phyloP scores from a whole-genome alignment of 208 protist species.

The Crithidia thermophila region DNA sequence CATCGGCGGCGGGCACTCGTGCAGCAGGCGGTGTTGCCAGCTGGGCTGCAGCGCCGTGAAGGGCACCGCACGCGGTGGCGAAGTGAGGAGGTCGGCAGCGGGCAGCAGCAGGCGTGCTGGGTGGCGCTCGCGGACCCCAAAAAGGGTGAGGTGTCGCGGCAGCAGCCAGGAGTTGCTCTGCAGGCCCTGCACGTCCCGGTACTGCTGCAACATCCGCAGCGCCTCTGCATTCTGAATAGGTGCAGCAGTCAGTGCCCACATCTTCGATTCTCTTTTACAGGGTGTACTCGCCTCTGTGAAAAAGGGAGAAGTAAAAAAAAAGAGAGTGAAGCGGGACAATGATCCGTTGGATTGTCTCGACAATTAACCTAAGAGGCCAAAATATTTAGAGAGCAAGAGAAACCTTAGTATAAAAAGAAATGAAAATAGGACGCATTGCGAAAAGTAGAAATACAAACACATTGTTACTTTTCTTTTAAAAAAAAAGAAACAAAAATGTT shows the following conservation, averaged over 20 bases:
- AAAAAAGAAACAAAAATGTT: too few relatives aligned
- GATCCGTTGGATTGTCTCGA: background rate
- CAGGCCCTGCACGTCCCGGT: slow-evolving; percentile 18
- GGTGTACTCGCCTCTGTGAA: background rate
- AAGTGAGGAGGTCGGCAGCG: slow-evolving; percentile 4
- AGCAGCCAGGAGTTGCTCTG: slow-evolving; percentile 53
- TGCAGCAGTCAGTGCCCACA: slow-evolving; percentile 48
- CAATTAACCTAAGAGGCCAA: too few relatives aligned
- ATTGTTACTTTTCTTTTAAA: too few relatives aligned
- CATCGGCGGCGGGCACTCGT: slow-evolving; percentile 20
- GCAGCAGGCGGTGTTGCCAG: slow-evolving; percentile 12
- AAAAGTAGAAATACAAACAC: too few relatives aligned
- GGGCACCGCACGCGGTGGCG: slow-evolving; percentile 31
- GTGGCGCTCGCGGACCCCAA: slow-evolving; percentile 27
- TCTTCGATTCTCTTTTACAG: too few relatives aligned
- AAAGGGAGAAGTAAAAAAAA: background rate
- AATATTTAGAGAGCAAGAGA: background rate
- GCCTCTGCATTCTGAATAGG: slow-evolving; percentile 33
- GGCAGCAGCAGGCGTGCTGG: slow-evolving; percentile 33
- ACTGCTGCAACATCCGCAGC: slow-evolving; percentile 20
- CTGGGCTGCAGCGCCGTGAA: slow-evolving; percentile 18
- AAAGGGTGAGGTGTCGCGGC: slow-evolving; percentile 31
- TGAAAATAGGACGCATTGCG: background rate
- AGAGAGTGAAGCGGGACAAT: background rate
- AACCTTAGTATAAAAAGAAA: background rate